Evolutionary conservation across 306 rosid species (phyloP).

Genomic region (Corylus heterophylla): DNA sequence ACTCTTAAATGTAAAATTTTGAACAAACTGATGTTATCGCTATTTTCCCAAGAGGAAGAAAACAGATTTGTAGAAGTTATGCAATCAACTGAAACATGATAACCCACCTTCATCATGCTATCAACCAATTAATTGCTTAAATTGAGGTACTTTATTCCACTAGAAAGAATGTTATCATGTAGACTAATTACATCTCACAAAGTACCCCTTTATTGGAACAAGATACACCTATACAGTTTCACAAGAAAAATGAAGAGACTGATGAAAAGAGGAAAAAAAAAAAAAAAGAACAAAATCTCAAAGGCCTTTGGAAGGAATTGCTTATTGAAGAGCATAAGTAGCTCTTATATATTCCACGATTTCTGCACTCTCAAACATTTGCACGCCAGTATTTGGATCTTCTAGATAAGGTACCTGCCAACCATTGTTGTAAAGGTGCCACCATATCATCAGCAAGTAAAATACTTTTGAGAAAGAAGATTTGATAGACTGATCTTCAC

Average conservation of each 20-base stretch:
- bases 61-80: background rate
- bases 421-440: slow-evolving; percentile 14
- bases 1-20: no score
- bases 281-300: slow-evolving; percentile 3
- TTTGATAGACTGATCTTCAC: background rate
- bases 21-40: no score
- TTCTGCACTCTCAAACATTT: slow-evolving; percentile 97
- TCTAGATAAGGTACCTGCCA: slow-evolving; percentile 82
- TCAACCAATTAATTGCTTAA: background rate
- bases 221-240: slow-evolving; percentile 8
- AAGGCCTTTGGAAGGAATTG: slow-evolving; percentile 12
- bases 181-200: slow-evolving; percentile 4
- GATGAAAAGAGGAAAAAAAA: background rate
- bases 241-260: slow-evolving; percentile 6
- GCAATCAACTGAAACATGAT: background rate
- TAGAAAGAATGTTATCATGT: slow-evolving; percentile 2
- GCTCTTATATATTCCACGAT: slow-evolving; percentile 78
- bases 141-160: slow-evolving; percentile 14
- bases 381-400: slow-evolving; percentile 95
- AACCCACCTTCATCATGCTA: background rate
- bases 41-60: no score
- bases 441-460: slow-evolving; percentile 24
- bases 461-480: background rate
- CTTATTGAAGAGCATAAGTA: slow-evolving; percentile 67
- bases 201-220: background rate